These are phyloP conservation scores for Haematococcus sp. DNA, from an alignment of 139 green algal genomes.

Conservation along the genomic window DNA sequence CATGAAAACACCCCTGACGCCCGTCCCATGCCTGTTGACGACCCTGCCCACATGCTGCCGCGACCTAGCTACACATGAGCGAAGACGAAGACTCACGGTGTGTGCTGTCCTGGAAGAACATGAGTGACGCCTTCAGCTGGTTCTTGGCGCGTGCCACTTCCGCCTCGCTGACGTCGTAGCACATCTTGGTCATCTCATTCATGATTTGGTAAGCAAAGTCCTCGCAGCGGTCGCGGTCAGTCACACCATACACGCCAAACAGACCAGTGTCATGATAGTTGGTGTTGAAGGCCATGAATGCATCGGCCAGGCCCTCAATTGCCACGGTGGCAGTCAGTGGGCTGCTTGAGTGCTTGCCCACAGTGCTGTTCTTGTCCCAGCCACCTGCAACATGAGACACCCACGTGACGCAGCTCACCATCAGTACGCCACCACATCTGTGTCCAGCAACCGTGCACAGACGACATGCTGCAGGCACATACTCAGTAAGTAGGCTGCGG, in stretches of 20 bases:
- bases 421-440: too few species aligned
- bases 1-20: too few species aligned
- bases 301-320: conserved; percentile 80
- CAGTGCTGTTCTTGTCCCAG: conserved; percentile 68
- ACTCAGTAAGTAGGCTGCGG: too few species aligned
- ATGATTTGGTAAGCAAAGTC: conserved; percentile 66
- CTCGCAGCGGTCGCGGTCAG: conserved; percentile 48
- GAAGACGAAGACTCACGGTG: conserved; percentile 52
- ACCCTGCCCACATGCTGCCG: too few species aligned
- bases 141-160: conserved; percentile 92
- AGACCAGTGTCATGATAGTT: conserved; percentile 96
- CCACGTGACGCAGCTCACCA: too few species aligned
- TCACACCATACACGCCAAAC: conserved; percentile 88
- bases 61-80: too few species aligned
- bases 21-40: too few species aligned
- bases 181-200: conserved; percentile 74
- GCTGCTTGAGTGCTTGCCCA: conserved; percentile 56
- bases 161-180: conserved; percentile 83
- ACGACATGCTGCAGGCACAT: too few species aligned
- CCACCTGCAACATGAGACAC: conserved; percentile 41
- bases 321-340: conserved; percentile 83
- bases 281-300: conserved; percentile 96
- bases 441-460: too few species aligned
- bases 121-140: conserved; percentile 87
- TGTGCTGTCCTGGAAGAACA: conserved; percentile 65